Evolutionary conservation across 106 monocot species (phyloP), one percentile per base, ranked within the genome.

Genomic region (Dendrobium chrysotoxum): DNA sequence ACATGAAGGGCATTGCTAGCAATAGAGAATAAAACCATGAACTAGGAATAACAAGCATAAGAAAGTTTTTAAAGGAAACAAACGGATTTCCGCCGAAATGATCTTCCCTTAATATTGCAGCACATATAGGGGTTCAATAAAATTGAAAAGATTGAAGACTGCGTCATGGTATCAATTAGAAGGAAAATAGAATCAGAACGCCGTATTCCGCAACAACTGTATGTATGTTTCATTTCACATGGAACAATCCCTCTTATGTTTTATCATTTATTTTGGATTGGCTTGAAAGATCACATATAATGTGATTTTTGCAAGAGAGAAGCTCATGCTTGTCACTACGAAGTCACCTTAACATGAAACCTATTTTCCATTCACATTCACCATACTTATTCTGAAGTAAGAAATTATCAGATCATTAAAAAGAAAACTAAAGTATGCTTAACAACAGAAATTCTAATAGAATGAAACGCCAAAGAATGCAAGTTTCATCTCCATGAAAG

Each of bases 141-240:
- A 21, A 15, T 55, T 12, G 61, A 61, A 61, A n/a, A 23, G 4
- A 15, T 7, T 21, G 20, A 61, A 25, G 25, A 23, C n/a, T 61
- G 23, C n/a, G 20, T 9, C 21, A 9, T 12, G 61, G 61, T 6
- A 61, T 61, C 61, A 61, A 23, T n/a, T n/a, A 64, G 23, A 25
- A 64, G n/a, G 25, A 64, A 64, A 23, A 64, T 25, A 65, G 13
- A 65, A 1, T 10, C 26, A 25, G 26, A 9, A 8, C 26, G 25
- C 7, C 26, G 9, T 65, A 65, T 65, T 65, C 26, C 64, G 1
- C 64, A 65, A 8, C 64, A 65, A 26, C 23, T 65, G 46, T 1
- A 61, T 61, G 61, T n/a, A 61, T 61, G 50, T 50, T 50, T 50
- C 50, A 50, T 50, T 50, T 25, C n/a, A 65, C 64, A 65, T 65